These are phyloP conservation scores for Alternaria triticina DNA, from an alignment of 2,329 filamentous ascomycete species.

Conservation along the genomic window DNA sequence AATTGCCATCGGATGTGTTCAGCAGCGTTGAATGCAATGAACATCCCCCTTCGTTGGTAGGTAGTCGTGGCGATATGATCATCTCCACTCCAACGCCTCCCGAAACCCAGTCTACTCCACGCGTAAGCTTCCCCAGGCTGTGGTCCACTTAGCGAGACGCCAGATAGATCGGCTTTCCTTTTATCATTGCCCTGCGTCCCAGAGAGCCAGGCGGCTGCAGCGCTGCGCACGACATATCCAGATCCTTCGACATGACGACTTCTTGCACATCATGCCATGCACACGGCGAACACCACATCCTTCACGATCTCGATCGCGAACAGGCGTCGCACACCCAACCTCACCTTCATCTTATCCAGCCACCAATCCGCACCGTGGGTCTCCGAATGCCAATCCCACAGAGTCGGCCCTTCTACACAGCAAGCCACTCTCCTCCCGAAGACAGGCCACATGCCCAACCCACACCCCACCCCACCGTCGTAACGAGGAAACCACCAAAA, in stretches of 20 bases:
- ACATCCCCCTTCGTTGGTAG: neutral
- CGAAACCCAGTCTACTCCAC: slow-evolving; percentile 1
- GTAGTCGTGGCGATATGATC: neutral
- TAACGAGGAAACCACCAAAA: neutral
- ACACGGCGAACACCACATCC: neutral
- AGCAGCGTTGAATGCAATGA: neutral
- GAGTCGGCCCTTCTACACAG: slow-evolving; percentile 9
- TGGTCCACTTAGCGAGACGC: slow-evolving; percentile 1
- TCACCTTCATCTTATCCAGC: neutral
- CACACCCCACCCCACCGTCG: slow-evolving; percentile 1
- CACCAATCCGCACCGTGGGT: neutral
- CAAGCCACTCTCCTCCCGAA: slow-evolving; percentile 1
- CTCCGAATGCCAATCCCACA: neutral
- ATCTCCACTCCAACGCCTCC: neutral
- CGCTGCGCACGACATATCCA: slow-evolving; percentile 4
- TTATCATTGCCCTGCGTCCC: slow-evolving; percentile 11
- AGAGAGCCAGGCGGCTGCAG: slow-evolving; percentile 5
- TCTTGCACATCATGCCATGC: neutral
- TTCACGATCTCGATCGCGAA: neutral
- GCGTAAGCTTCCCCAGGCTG: neutral
- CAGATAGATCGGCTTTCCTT: neutral
- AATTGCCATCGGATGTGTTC: neutral
- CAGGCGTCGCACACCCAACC: neutral
- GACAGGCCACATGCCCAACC: neutral
- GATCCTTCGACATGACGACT: neutral